phyloP scores from a whole-genome alignment of 139 green algal species.

The Chlamydomonas incerta region DNA sequence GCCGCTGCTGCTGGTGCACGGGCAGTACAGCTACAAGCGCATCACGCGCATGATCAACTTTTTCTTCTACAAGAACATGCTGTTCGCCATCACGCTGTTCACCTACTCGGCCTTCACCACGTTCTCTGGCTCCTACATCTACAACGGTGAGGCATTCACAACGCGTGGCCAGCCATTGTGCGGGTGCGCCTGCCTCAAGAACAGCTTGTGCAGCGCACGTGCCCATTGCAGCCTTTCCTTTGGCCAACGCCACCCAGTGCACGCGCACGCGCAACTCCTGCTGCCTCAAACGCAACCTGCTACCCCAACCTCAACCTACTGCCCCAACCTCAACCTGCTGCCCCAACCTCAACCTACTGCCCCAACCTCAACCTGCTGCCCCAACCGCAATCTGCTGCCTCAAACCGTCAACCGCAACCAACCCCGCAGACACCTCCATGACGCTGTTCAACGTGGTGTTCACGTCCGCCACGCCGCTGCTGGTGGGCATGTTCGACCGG shows the following conservation, averaged over 20 bases:
- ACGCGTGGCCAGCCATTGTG: background rate
- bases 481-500: conserved; percentile 74
- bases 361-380: too few species aligned
- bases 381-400: too few species aligned
- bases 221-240: too few species aligned
- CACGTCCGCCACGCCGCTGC: conserved; percentile 69
- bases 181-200: too few species aligned
- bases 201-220: too few species aligned
- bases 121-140: conserved; percentile 80
- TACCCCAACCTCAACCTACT: too few species aligned
- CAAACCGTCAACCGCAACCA: too few species aligned
- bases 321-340: too few species aligned
- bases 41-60: conserved; percentile 82
- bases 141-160: conserved; percentile 53
- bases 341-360: too few species aligned
- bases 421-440: conserved; percentile 19
- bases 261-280: too few species aligned
- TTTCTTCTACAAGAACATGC: conserved; percentile 87
- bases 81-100: conserved; percentile 86
- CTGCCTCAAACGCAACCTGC: too few species aligned
- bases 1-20: conserved; percentile 87
- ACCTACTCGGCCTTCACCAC: conserved; percentile 73
- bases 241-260: too few species aligned
- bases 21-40: conserved; percentile 87
- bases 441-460: conserved; percentile 82